Base-by-base conservation (phyloP, 257 asterid genomes). In the Solanum etuberosum region DNA sequence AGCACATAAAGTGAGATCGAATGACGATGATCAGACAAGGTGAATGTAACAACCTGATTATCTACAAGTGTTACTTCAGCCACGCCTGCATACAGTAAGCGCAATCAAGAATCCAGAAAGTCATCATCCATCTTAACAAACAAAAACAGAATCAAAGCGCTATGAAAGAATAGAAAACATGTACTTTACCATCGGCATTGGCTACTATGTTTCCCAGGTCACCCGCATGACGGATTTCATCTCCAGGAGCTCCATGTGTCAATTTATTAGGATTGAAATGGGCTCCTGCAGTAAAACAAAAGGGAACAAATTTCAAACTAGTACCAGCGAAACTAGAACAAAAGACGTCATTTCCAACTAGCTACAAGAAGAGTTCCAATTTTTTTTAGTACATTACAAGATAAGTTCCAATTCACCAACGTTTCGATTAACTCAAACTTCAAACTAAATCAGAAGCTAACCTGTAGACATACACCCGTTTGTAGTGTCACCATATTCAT, bases 151-250 rank as follows among this genome's bases (percentile, higher is more conserved):
- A 38, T 72, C 72, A 71, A 86, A 34, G 7, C 6, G 7, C 48
- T 20, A 86, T 8, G 43, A 51, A 42, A 12, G 67, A 82, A 72
- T 20, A 23, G 48, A 76, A 43, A 35, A 37, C 20, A 42, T 5
- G 68, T 46, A 16, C 5, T 29, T 46, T 95, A 97, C 99, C 99
- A 3, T 94, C 94, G 59, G 96, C 94, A 71, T 97, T 95, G 85
- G 99, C 98, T 91, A 93, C 92, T 93, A 97, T 95, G 98, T 97
- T 97, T 97, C 99, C 99, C 99, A 97, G 99, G 98, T 97, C 99
- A 91, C 99, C 99, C 98, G 98, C 99, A 93, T 95, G 99, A 81
- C 99, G 98, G 73, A 93, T 88, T 87, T 94, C 96, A 51, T 97
- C 99, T 87, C 89, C 95, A 83, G 98, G 99, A 91, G 98, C 96